Base-by-base conservation (phyloP, 2,329 filamentous ascomycete genomes). In the Lizonia empirigonia region DNA sequence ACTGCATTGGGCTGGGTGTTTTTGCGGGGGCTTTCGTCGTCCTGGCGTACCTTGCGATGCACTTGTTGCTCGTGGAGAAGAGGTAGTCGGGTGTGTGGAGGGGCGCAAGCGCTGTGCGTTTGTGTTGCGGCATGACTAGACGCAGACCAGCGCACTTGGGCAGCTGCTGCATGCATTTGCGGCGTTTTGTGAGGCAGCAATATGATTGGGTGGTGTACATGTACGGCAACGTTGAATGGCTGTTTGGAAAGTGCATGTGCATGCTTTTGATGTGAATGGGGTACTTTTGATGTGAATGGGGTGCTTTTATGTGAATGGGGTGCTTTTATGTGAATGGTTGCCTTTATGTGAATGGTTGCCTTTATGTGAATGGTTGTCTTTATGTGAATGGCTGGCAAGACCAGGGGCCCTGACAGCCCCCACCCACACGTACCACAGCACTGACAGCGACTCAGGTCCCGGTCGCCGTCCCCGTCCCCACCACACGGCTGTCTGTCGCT, bases 1-100 rank as follows among this genome's bases (percentile, higher is more conserved):
- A 99, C 73, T 85, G 94, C 20, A 78, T 88, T 42, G 92, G 90
- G 37, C 77, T 99, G 12, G 91, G 84, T 5, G 79, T 94, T 9
- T 95, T 97, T 73, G 91, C 88, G 1, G 87, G 83, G 0, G 82
- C 84, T 0, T 99, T 97, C 68, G 85, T 97, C 39, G 76, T 97
- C 35, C 79, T 97, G 60, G 93, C 94, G 6, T 99, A 97, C 72
- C 79, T 77, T 23, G 92, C 93, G 13, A 96, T 99, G 91, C 94
- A 99, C 77, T 76, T 97, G 55, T 76, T 99, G 65, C 84, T 99
- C 38, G 85, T 99, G 18, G 94, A 99, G 82, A 93, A 86, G 80
- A 82, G 90, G 68, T 93, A 81, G 49, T 47, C 34, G 19, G 22
- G 8, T 50, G 47, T 44, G 34, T 15, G 22, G 39, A 30, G 33